Conservation (phyloP, 2,329 filamentous ascomycete species). For the Grosmannia serpens region DNA sequence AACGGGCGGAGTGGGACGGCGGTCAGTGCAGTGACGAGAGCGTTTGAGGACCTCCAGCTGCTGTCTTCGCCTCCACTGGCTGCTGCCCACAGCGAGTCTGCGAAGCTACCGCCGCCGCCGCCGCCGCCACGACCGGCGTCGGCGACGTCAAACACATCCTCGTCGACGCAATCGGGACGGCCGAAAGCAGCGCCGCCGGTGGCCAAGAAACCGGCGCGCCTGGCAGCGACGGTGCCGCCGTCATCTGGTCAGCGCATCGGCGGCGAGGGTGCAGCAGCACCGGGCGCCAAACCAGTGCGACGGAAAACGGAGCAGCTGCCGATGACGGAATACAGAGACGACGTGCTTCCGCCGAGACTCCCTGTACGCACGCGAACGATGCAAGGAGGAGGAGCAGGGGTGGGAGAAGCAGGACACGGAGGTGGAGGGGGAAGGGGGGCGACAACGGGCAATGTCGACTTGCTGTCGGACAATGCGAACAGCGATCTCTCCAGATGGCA, state of each 20-base stretch:
- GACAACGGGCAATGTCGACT: conserved; percentile 24
- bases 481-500: conserved; percentile 41
- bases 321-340: neutral
- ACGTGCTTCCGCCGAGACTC: conserved; percentile 9
- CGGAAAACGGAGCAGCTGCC: conserved; percentile 2
- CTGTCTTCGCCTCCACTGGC: neutral
- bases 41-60: conserved; percentile 8
- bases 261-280: neutral
- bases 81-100: neutral
- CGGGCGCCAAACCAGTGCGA: neutral
- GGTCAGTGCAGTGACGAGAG: conserved; percentile 7
- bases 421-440: neutral
- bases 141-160: conserved; percentile 23
- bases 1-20: neutral
- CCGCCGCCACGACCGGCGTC: conserved; percentile 13
- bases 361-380: conserved; percentile 15
- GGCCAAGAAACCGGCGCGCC: conserved; percentile 51
- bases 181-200: conserved; percentile 38
- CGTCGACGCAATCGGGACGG: conserved; percentile 10
- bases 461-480: conserved; percentile 33
- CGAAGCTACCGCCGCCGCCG: neutral
- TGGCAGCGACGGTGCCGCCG: conserved; percentile 25
- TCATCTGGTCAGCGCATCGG: conserved; percentile 5
- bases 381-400: neutral
- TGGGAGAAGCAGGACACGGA: no score